A percentile compares a stretch with the other conserved stretches of the same genome.
Evolutionary conservation across 345 rosid species (phyloP).

Genomic region (Sisymbrium irio): DNA sequence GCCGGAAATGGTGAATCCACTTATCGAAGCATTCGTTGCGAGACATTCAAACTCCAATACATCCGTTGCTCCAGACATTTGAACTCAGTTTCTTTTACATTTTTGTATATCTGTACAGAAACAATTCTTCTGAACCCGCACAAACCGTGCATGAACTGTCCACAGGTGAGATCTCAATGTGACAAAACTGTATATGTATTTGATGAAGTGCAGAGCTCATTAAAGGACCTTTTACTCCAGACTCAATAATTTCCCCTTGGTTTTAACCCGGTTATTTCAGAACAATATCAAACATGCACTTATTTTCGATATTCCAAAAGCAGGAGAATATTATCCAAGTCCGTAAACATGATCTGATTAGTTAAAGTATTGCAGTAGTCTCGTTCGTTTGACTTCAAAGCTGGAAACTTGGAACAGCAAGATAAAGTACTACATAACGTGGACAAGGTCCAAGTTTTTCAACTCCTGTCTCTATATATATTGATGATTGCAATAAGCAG

Average conservation of each 20-base stretch:
- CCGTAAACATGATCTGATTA: too few species aligned
- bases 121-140: slow-evolving; percentile 1
- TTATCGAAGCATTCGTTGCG: slow-evolving; percentile 70
- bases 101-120: slow-evolving; percentile 21
- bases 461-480: not conserved
- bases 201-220: not conserved
- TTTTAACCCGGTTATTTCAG: too few species aligned
- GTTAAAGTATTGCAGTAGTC: too few species aligned
- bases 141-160: slow-evolving; percentile 6
- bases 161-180: not conserved
- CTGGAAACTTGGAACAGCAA: too few species aligned
- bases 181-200: not conserved
- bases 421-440: not conserved
- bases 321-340: too few species aligned
- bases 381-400: too few species aligned
- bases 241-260: not conserved
- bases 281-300: too few species aligned
- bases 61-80: not conserved
- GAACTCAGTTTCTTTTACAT: slow-evolving; percentile 4
- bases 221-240: not conserved
- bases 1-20: slow-evolving; percentile 83
- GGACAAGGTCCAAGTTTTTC: not conserved
- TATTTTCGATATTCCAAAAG: too few species aligned
- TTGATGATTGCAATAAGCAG: not conserved
- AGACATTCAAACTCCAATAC: slow-evolving; percentile 40